Base-by-base conservation (phyloP, 148 eudicot species). In the Silene uniflora region DNA sequence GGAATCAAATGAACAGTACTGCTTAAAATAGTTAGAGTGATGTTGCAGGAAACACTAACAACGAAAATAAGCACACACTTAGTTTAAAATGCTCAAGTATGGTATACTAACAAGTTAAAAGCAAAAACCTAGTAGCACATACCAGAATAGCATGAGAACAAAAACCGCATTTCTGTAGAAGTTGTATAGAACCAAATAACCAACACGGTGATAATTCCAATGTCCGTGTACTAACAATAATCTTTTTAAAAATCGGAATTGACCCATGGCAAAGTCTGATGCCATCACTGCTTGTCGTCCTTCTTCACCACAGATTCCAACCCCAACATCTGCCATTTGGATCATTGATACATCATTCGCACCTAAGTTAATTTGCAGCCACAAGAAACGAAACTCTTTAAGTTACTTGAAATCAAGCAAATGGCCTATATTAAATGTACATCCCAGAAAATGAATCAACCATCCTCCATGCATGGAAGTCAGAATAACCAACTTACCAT, bases 271-370 rank as follows among this genome's bases (percentile, higher is more conserved):
- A 84, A 92, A 94, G 81, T 92, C 97, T 74, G 98, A 90, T 78
- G 98, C 98, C 98, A 94, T 94, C 76, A 94, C 98, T 19, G 98
- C 97, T 78, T 94, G 97, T 73, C 98, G 96, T 64, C 98, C 98
- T 77, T 94, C 98, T 83, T 94, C 93, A 77, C 97, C 98, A 80
- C 98, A 91, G 66, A 92, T 90, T 39, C 97, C 98, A 74, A 94
- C 95, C 84, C 98, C 98, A 77, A 94, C 98, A 86, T 94, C 98
- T 84, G 98, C 98, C 92, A 92, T 91, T 91, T 94, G 98, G 80
- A 94, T 94, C 98, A 94, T 94, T 29, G 98, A 94, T 79, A 94
- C 98, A 73, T 94, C 98, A 79, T 94, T 94, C n/a, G 98, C 98
- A 80, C 98, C 98, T 94, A 73, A 5, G 12, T 73, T 19, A 21